Evolutionary conservation across 163 green algal species (phyloP), one percentile per base, ranked within the genome.

Genomic region (Trebouxiophyceae sp.): DNA sequence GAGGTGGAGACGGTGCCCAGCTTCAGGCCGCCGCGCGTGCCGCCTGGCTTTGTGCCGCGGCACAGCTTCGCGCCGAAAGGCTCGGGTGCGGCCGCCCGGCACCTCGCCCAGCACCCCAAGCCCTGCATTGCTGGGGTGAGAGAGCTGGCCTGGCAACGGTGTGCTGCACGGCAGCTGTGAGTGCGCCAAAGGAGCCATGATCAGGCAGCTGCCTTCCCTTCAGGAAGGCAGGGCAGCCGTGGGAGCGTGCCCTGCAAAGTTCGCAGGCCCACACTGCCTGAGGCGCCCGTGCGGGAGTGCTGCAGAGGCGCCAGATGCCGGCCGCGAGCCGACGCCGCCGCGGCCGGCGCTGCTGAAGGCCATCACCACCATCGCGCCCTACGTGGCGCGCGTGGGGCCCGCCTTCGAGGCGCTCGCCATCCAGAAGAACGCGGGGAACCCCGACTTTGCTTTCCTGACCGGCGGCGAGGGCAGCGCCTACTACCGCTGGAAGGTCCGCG

Each of bases 341-440:
- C 81, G 89, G 31, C 3, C 57, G 2, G 66, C 63, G 6, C 70
- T 92, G 2, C 62, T 68, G 2, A 71, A 74, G 62, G 74, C 82
- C 30, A 87, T 91, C 19, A 87, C 97, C 54, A 78, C 69, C 7
- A 59, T 97, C 30, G 91, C 89, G 1, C 77, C 84, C 54, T 87
- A 85, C 50, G 88, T 97, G 30, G 87, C 86, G 0, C 73, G 81
- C 20, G 86, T 81, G 30, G 90, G 90, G 6, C 57, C 71, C 20
- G 55, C 63, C 1, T 78, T 94, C 56, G 88, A 95, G 62, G 63
- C 69, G 1, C 66, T 96, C 1, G 87, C 77, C 6, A 54, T 69
- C n/a, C 68, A 86, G 64, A 63, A 54, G 1, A 70, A 76, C 32
- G 72, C 54, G 1, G 45, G n/a, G 20, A 50, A 66, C 44, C 31